Percentiles rank a stretch among this genome's conserved stretches.
These are phyloP conservation scores for Turnera subulata DNA, from an alignment of 345 rosid species.

Conservation along the genomic window DNA sequence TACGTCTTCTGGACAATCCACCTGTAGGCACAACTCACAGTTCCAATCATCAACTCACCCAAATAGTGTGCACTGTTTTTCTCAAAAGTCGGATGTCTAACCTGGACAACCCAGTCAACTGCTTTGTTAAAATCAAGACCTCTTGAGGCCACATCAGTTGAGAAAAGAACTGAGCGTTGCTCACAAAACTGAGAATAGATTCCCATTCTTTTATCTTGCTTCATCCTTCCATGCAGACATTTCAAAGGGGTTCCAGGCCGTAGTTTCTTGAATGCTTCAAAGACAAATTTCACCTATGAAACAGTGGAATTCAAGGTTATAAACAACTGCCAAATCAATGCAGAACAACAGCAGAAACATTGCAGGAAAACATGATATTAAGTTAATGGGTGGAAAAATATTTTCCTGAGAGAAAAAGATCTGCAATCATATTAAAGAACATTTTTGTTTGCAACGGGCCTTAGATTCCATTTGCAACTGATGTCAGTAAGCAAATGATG, in stretches of 20 bases:
- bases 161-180: conserved; percentile 76
- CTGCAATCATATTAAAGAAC: no score
- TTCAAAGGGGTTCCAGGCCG: conserved; percentile 94
- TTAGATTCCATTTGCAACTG: no score
- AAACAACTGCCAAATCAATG: neutral
- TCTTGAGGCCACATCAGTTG: conserved; percentile 90
- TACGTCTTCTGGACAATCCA: conserved; percentile 95
- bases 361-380: neutral
- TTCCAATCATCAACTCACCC: conserved; percentile 8
- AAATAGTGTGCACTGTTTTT: neutral
- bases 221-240: conserved; percentile 96
- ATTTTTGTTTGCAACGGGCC: no score
- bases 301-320: neutral
- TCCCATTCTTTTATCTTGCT: conserved; percentile 76
- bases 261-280: conserved; percentile 88
- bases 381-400: neutral
- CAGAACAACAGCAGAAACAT: neutral
- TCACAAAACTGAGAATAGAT: conserved; percentile 82
- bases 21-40: conserved; percentile 33
- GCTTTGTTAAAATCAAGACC: conserved; percentile 93
- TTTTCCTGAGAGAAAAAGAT: no score
- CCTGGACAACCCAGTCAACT: conserved; percentile 99
- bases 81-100: conserved; percentile 19
- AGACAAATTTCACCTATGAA: conserved; percentile 80
- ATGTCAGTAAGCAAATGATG: no score